phyloP scores from a whole-genome alignment of 2,329 filamentous ascomycete genomes.

The Ophiobolus disseminans region DNA sequence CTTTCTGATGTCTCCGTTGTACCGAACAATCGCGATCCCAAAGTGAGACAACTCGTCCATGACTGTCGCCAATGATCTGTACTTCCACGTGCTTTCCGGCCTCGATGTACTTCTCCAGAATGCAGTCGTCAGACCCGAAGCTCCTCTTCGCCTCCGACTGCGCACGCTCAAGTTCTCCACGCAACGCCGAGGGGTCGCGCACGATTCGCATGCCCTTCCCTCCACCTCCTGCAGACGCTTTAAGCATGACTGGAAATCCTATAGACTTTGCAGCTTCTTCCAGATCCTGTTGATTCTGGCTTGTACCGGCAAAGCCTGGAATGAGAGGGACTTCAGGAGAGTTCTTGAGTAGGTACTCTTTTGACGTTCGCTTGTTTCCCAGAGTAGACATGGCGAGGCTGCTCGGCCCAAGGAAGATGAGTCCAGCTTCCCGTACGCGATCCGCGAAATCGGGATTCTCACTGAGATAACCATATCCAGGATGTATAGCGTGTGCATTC shows the following conservation, averaged over 20 bases:
- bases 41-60: not conserved
- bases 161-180: slow-evolving; percentile 55
- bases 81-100: not conserved
- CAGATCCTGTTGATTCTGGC: slow-evolving; percentile 58
- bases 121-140: slow-evolving; percentile 51
- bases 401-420: slow-evolving; percentile 60
- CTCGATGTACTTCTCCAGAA: slow-evolving; percentile 64
- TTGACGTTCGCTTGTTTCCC: slow-evolving; percentile 54
- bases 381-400: slow-evolving; percentile 60
- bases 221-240: slow-evolving; percentile 66
- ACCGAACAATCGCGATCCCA: not conserved
- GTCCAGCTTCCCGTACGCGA: slow-evolving; percentile 53
- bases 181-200: slow-evolving; percentile 49
- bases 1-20: not conserved
- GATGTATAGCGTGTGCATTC: slow-evolving; percentile 56
- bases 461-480: slow-evolving; percentile 66
- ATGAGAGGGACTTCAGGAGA: slow-evolving; percentile 59
- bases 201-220: slow-evolving; percentile 64
- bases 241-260: slow-evolving; percentile 64
- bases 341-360: slow-evolving; percentile 17
- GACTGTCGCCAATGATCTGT: not conserved
- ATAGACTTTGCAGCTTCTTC: slow-evolving; percentile 56
- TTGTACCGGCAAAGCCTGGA: slow-evolving; percentile 46
- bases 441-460: slow-evolving; percentile 58
- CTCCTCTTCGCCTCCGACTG: slow-evolving; percentile 58